phyloP scores from a whole-genome alignment of 2,329 filamentous ascomycete species.

The Stemphylium vesicarium region DNA sequence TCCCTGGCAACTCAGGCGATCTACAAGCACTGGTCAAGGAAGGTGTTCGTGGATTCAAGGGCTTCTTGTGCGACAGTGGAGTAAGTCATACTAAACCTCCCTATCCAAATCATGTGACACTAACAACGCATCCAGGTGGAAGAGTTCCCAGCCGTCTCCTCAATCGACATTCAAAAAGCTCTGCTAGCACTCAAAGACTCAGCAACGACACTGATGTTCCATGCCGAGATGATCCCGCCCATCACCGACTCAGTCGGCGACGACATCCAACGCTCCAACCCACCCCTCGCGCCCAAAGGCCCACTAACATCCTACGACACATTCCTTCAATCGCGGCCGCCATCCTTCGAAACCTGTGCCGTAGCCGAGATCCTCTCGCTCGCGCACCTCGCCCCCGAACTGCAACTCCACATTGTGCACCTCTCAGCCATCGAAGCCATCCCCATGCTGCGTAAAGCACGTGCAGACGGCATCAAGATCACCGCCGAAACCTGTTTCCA shows the following conservation, averaged over 20 bases:
- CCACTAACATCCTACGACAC: slow-evolving; percentile 81
- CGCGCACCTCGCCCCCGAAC: slow-evolving; percentile 76
- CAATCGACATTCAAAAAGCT: slow-evolving; percentile 76
- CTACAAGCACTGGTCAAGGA: slow-evolving; percentile 80
- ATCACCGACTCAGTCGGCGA: slow-evolving; percentile 81
- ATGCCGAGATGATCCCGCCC: slow-evolving; percentile 97
- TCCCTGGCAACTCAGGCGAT: slow-evolving; percentile 85
- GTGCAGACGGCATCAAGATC: slow-evolving; percentile 77
- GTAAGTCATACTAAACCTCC: slow-evolving; percentile 60
- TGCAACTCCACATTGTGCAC: slow-evolving; percentile 93
- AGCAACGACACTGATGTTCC: slow-evolving; percentile 96
- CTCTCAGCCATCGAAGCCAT: slow-evolving; percentile 89
- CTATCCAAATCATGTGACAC: slow-evolving; percentile 10
- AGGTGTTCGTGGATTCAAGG: slow-evolving; percentile 95
- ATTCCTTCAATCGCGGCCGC: slow-evolving; percentile 88
- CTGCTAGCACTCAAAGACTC: slow-evolving; percentile 81
- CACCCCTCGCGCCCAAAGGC: slow-evolving; percentile 73
- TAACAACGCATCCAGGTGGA: slow-evolving; percentile 68
- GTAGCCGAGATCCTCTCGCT: slow-evolving; percentile 85
- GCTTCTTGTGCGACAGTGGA: slow-evolving; percentile 95
- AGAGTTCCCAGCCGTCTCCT: slow-evolving; percentile 91
- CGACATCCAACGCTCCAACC: slow-evolving; percentile 71
- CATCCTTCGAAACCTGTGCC: slow-evolving; percentile 88
- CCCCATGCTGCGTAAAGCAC: slow-evolving; percentile 76
- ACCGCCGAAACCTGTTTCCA: slow-evolving; percentile 97